phyloP scores from a whole-genome alignment of 108 stramenopile genomes.

The Schizochytrium sp. region DNA sequence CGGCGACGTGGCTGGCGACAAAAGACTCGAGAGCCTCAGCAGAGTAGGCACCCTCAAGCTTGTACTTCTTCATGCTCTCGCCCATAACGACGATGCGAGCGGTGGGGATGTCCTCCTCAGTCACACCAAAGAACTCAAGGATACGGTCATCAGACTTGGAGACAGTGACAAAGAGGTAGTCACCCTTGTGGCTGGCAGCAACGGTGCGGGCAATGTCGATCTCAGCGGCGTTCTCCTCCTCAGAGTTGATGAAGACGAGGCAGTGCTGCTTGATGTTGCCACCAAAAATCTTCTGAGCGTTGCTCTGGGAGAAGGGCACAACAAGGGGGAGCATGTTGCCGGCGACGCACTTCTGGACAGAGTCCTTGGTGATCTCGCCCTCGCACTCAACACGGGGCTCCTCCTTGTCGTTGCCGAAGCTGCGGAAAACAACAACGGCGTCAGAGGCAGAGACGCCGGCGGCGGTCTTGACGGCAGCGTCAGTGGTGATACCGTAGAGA shows the following conservation, averaged over 20 bases:
- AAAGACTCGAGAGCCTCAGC: slow-evolving; percentile 45
- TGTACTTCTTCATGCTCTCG: slow-evolving; percentile 66
- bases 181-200: slow-evolving; percentile 66
- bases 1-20: slow-evolving; percentile 63
- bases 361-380: slow-evolving; percentile 62
- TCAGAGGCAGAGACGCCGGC: slow-evolving; percentile 6
- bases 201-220: neutral
- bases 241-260: slow-evolving; percentile 63
- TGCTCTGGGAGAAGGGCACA: slow-evolving; percentile 68
- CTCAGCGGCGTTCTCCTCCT: neutral
- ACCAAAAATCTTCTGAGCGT: slow-evolving; percentile 72
- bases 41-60: slow-evolving; percentile 61
- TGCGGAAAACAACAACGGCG: slow-evolving; percentile 72
- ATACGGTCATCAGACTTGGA: slow-evolving; percentile 71
- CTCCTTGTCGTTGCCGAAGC: slow-evolving; percentile 65
- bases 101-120: slow-evolving; percentile 67
- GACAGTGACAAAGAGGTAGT: slow-evolving; percentile 70
- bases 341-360: slow-evolving; percentile 66
- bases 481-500: slow-evolving; percentile 66
- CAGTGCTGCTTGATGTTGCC: slow-evolving; percentile 69
- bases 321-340: slow-evolving; percentile 72
- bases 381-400: slow-evolving; percentile 63
- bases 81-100: slow-evolving; percentile 74
- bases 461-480: slow-evolving; percentile 29
- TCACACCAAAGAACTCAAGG: slow-evolving; percentile 74